phyloP scores from a whole-genome alignment of 306 rosid species.

The Canavalia ensiformis region DNA sequence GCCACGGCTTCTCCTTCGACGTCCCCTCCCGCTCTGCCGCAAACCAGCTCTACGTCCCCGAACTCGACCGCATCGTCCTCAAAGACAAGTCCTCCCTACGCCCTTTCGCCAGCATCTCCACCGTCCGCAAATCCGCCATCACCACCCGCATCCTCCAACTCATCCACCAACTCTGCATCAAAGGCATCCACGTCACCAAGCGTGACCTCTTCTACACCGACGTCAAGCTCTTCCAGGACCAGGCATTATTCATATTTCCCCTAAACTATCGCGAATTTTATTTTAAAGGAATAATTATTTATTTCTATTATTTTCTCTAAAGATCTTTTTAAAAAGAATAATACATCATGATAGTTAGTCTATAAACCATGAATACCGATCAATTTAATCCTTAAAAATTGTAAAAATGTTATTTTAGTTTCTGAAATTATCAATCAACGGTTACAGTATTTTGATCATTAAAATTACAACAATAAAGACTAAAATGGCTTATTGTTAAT shows the following conservation, averaged over 20 bases:
- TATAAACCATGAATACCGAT: too few species aligned
- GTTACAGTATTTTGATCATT: too few species aligned
- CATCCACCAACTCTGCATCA: slow-evolving; percentile 83
- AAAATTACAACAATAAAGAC: too few species aligned
- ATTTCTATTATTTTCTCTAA: too few species aligned
- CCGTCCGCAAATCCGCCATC: slow-evolving; percentile 79
- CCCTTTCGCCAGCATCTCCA: slow-evolving; percentile 80
- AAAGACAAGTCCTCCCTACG: slow-evolving; percentile 79
- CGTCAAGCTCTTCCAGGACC: slow-evolving; percentile 92
- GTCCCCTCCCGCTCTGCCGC: slow-evolving; percentile 91
- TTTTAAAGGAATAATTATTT: too few species aligned
- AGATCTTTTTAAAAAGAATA: too few species aligned
- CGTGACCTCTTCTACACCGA: slow-evolving; percentile 94
- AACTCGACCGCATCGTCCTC: slow-evolving; percentile 86
- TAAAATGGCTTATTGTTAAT: too few species aligned
- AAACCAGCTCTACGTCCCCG: slow-evolving; percentile 85
- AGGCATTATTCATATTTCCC: slow-evolving; percentile 38
- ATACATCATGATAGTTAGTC: too few species aligned
- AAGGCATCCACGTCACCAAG: slow-evolving; percentile 91
- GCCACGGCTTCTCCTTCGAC: slow-evolving; percentile 81
- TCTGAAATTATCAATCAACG: too few species aligned
- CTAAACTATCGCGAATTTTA: too few species aligned
- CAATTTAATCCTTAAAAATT: too few species aligned
- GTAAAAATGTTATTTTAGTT: too few species aligned
- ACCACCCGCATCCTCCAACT: slow-evolving; percentile 82